These are phyloP conservation scores for Mycena epipterygia DNA, from an alignment of 768 basidiomycete genomes.

Conservation along the genomic window DNA sequence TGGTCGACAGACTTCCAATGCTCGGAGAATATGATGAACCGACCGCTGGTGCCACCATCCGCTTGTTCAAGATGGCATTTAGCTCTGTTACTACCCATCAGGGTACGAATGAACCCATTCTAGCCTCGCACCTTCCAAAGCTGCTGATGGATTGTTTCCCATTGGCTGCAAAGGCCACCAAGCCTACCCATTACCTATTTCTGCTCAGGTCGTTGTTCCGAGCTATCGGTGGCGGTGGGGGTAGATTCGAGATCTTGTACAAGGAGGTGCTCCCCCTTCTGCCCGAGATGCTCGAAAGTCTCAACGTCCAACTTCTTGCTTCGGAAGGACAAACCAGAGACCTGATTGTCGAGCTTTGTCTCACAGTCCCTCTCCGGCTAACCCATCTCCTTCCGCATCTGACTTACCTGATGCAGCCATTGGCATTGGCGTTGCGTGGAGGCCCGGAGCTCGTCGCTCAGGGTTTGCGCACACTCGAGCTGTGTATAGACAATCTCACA, in stretches of 20 bases:
- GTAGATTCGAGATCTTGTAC: conserved; percentile 93
- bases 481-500: conserved; percentile 99
- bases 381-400: conserved; percentile 97
- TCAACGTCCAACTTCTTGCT: conserved; percentile 90
- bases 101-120: conserved; percentile 85
- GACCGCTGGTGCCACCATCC: conserved; percentile 86
- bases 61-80: conserved; percentile 97
- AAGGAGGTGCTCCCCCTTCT: conserved; percentile 96
- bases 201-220: conserved; percentile 94
- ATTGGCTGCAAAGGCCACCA: conserved; percentile 90
- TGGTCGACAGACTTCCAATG: conserved; percentile 84
- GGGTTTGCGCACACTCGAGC: conserved; percentile 94
- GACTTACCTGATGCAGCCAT: conserved; percentile 95
- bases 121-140: conserved; percentile 94
- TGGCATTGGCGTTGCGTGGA: conserved; percentile 91
- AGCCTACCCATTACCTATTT: conserved; percentile 94
- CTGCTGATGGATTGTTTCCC: conserved; percentile 98
- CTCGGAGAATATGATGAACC: conserved; percentile 90
- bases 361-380: conserved; percentile 95
- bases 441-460: conserved; percentile 93
- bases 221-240: conserved; percentile 91
- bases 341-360: conserved; percentile 96
- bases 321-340: conserved; percentile 88
- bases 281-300: conserved; percentile 96
- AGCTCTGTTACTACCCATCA: conserved; percentile 84